phyloP scores from a whole-genome alignment of 2,329 filamentous ascomycete genomes.

The Penicillium verrucosum region DNA sequence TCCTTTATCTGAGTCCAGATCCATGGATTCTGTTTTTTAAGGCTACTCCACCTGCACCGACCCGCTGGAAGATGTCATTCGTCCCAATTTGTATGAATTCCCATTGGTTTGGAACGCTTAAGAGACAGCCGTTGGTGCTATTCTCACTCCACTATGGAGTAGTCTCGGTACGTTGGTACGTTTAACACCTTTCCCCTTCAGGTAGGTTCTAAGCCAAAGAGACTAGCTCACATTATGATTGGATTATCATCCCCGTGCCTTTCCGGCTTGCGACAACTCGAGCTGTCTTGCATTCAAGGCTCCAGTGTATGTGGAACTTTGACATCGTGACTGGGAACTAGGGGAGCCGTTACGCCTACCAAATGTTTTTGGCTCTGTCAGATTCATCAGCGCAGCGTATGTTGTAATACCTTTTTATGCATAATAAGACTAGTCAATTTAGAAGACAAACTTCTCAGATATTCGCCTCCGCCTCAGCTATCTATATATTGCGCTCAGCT shows the following conservation, averaged over 20 bases:
- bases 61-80: slow-evolving; percentile 11
- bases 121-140: slow-evolving; percentile 20
- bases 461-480: background rate
- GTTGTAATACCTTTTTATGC: background rate
- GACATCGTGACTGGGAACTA: background rate
- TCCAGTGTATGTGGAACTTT: background rate
- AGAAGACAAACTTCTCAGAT: background rate
- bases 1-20: slow-evolving; percentile 1
- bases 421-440: background rate
- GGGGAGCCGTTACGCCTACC: background rate
- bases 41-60: slow-evolving; percentile 20
- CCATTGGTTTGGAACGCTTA: slow-evolving; percentile 1
- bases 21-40: slow-evolving; percentile 12
- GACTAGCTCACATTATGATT: background rate
- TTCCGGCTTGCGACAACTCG: background rate
- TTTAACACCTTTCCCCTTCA: background rate
- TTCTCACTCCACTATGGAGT: slow-evolving; percentile 11
- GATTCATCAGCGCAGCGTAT: background rate
- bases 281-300: slow-evolving; percentile 1
- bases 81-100: background rate
- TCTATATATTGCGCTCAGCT: background rate
- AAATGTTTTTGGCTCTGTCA: background rate
- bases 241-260: background rate
- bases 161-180: background rate
- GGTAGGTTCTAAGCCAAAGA: slow-evolving; percentile 8